Evolutionary conservation across 495 filamentous ascomycete genomes (phyloP).

Genomic region (Letharia lupina): DNA sequence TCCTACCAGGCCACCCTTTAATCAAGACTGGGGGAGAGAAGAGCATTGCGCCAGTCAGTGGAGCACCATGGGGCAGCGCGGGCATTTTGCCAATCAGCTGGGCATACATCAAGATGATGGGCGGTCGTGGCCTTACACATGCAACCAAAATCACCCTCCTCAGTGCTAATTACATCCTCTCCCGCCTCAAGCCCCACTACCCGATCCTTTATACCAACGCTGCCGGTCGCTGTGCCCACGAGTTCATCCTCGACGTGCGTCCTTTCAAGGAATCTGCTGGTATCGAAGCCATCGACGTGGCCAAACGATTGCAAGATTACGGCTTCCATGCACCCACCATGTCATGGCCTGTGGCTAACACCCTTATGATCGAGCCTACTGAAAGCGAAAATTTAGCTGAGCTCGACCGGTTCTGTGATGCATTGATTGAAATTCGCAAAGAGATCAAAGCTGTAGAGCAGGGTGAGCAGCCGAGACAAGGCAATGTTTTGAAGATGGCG

Average conservation of each 20-base stretch:
- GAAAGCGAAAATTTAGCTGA: constrained; percentile 91
- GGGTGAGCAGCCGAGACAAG: constrained; percentile 64
- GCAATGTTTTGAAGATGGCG: constrained; percentile 89
- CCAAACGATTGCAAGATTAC: constrained; percentile 96
- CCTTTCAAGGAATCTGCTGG: constrained; percentile 76
- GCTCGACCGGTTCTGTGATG: constrained; percentile 90
- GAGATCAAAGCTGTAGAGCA: constrained; percentile 84
- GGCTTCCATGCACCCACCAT: constrained; percentile 98
- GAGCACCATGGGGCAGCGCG: constrained; percentile 84
- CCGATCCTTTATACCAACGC: constrained; percentile 87
- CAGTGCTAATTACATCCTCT: constrained; percentile 96
- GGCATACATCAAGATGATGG: constrained; percentile 98
- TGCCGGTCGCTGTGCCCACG: constrained; percentile 84
- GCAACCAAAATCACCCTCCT: constrained; percentile 91
- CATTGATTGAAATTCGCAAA: constrained; percentile 76
- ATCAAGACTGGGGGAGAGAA: constrained; percentile 56
- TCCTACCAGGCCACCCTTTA: constrained; percentile 68
- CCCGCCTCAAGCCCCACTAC: constrained; percentile 82
- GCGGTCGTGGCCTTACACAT: constrained; percentile 78
- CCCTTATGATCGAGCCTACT: constrained; percentile 97
- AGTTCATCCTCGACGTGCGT: constrained; percentile 94
- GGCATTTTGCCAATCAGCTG: constrained; percentile 94
- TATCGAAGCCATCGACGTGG: constrained; percentile 92
- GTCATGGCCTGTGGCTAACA: constrained; percentile 95
- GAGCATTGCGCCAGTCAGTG: constrained; percentile 65